A percentile compares a stretch with the other conserved stretches of the same genome.
These are phyloP conservation scores for Trichophyton schoenleinii DNA, from an alignment of 2,329 filamentous ascomycete species.

Conservation along the genomic window DNA sequence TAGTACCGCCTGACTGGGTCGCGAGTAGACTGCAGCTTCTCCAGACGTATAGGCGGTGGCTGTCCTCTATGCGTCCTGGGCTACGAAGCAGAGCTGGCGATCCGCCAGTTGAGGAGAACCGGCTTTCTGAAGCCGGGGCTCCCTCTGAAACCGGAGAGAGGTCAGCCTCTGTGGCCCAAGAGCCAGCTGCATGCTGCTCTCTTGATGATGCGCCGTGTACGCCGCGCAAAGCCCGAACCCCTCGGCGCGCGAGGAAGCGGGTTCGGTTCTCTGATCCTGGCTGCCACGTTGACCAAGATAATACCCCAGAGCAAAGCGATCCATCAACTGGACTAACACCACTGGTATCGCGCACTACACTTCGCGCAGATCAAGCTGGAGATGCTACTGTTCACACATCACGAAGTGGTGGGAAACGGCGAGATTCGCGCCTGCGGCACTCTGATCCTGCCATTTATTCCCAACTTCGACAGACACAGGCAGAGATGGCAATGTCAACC, in stretches of 20 bases:
- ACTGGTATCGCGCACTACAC: conserved; percentile 9
- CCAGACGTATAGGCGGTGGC: background rate
- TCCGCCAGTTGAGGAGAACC: background rate
- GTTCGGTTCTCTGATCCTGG: conserved; percentile 2
- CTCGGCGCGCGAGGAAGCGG: background rate
- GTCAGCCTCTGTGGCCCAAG: background rate
- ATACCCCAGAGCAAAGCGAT: background rate
- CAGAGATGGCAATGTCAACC: background rate
- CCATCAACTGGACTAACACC: conserved; percentile 11
- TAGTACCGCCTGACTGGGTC: background rate
- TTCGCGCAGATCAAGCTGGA: background rate
- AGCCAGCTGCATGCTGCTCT: background rate
- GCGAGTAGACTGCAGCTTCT: background rate
- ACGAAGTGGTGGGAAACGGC: background rate
- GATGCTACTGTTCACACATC: background rate
- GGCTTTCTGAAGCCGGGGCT: background rate
- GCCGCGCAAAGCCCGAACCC: background rate
- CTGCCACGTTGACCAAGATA: background rate
- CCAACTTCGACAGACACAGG: conserved; percentile 2
- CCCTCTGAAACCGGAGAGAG: background rate
- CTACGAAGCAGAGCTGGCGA: background rate
- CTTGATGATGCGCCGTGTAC: background rate
- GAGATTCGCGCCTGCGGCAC: conserved; percentile 7
- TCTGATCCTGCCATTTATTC: conserved; percentile 2
- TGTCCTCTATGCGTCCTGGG: background rate